A percentile compares a stretch with the other conserved stretches of the same genome.
Conservation (phyloP, 805 yeast species). For the Schizosaccharomyces pombe region DNA sequence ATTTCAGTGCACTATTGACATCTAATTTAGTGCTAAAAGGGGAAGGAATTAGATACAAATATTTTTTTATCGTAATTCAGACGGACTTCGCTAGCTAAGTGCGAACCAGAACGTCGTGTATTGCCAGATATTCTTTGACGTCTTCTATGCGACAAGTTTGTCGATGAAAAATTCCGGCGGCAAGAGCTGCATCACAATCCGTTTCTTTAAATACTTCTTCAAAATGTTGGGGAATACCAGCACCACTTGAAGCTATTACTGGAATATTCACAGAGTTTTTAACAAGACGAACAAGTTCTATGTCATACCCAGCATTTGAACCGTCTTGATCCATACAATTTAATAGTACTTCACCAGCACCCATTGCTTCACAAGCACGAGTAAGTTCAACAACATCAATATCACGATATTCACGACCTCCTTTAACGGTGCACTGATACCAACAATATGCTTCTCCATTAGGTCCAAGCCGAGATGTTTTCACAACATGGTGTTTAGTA, state of each 20-base stretch:
- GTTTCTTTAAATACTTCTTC: slow-evolving; percentile 66
- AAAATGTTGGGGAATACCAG: slow-evolving; percentile 82
- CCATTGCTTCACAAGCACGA: slow-evolving; percentile 68
- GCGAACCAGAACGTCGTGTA: slow-evolving; percentile 49
- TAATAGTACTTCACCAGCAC: slow-evolving; percentile 85
- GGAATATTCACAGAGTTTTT: slow-evolving; percentile 64
- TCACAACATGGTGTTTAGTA: slow-evolving; percentile 36
- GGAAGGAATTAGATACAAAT: not conserved
- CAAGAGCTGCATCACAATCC: slow-evolving; percentile 83
- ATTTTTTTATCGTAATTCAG: not conserved
- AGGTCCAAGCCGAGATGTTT: slow-evolving; percentile 53
- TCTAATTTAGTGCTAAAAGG: not conserved
- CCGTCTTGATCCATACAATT: slow-evolving; percentile 97
- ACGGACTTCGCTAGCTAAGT: slow-evolving; percentile 10
- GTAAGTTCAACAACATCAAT: slow-evolving; percentile 81
- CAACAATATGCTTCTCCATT: slow-evolving; percentile 73
- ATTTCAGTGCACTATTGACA: not conserved
- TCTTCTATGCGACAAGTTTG: slow-evolving; percentile 72
- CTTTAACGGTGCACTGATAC: slow-evolving; percentile 88
- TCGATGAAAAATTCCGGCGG: slow-evolving; percentile 97
- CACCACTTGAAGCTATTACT: slow-evolving; percentile 93
- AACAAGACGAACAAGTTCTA: slow-evolving; percentile 59
- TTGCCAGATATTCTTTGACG: slow-evolving; percentile 45
- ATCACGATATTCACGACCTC: slow-evolving; percentile 80
- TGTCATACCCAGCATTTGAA: slow-evolving; percentile 76